A percentile compares a stretch with the other conserved stretches of the same genome.
Conservation (phyloP, 2,329 filamentous ascomycete species). For the Fusarium sp. region DNA sequence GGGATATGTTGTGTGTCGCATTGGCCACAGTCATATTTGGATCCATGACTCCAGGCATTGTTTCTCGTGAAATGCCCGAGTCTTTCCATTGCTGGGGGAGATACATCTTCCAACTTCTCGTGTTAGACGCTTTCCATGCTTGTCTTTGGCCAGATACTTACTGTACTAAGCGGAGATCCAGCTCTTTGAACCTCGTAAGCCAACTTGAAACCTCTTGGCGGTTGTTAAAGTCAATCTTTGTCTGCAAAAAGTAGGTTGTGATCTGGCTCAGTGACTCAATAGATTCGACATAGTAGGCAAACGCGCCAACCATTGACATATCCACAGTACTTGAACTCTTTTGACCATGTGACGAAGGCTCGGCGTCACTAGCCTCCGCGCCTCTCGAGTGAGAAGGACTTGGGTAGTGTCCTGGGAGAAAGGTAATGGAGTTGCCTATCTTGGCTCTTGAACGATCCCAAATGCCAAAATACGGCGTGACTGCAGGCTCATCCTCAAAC, state of each 20-base stretch:
- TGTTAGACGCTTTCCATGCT: not conserved
- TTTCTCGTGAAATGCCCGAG: constrained; percentile 39
- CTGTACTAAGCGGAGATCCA: constrained; percentile 58
- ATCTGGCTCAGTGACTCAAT: constrained; percentile 59
- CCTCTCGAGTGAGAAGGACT: not conserved
- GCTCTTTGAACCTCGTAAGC: constrained; percentile 60
- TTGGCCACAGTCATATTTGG: constrained; percentile 62
- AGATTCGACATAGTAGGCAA: constrained; percentile 59
- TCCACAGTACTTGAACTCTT: constrained; percentile 16
- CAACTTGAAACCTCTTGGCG: constrained; percentile 53
- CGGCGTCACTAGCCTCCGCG: not conserved
- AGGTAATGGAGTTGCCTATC: constrained; percentile 53
- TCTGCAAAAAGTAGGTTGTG: constrained; percentile 58
- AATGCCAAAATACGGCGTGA: constrained; percentile 58
- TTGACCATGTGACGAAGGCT: not conserved
- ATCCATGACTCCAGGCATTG: constrained; percentile 52
- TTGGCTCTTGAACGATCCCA: constrained; percentile 54
- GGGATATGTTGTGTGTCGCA: constrained; percentile 60
- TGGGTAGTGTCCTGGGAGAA: constrained; percentile 46
- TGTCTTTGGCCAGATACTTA: constrained; percentile 12
- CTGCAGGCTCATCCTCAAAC: constrained; percentile 51
- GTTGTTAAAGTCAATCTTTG: constrained; percentile 53
- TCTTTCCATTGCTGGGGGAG: constrained; percentile 56
- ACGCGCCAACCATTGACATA: constrained; percentile 55
- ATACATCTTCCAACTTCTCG: constrained; percentile 55